Base-by-base conservation (phyloP, 176 grass and related monocot genomes). In the Carex parvula region DNA sequence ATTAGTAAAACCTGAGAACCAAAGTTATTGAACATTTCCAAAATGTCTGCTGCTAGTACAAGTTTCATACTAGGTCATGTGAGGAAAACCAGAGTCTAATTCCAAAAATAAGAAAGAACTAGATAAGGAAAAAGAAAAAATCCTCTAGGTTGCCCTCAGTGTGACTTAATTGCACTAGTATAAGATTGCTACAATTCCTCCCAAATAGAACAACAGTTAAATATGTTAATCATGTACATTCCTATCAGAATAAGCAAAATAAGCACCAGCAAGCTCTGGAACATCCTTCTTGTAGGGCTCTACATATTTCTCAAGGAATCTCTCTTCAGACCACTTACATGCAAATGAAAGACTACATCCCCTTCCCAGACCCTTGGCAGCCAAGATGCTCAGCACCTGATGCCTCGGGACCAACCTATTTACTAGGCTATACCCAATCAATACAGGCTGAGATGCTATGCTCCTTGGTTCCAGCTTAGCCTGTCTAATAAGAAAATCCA, bases 321-420 rank as follows among this genome's bases (percentile, higher is more conserved):
- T 39, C 39, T 82, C 11, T 3, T 82, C 80, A 4, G 80, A 1
- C 4, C 0, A 26, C 0, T 0, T 0, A 18, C 6, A 61, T 64
- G 18, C 80, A 66, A 4, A 17, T 4, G 6, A 8, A 53, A 82
- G 17, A 6, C 13, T 64, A 18, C 2, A 22, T 1, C 6, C 18
- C 26, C 1, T 7, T 1, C 18, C 16, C n/a, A 82, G 0, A 8
- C 60, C 39, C 60, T 82, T 82, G 50, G 59, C 10, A 16, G 20
- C 24, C n/a, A 82, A 13, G 18, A 82, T 64, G 42, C 13, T 82
- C 20, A 65, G 35, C 59, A 82, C 80, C 65, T 65, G 6, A 53
- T 82, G 80, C 80, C 79, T 81, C 6, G 80, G 80, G 3, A 66
- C 14, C 35, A 82, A 53, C 10, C 59, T 44, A 30, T 64, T 66